phyloP scores from a whole-genome alignment of 1,139 yeast species.

The Saccharomyces hybrid region DNA sequence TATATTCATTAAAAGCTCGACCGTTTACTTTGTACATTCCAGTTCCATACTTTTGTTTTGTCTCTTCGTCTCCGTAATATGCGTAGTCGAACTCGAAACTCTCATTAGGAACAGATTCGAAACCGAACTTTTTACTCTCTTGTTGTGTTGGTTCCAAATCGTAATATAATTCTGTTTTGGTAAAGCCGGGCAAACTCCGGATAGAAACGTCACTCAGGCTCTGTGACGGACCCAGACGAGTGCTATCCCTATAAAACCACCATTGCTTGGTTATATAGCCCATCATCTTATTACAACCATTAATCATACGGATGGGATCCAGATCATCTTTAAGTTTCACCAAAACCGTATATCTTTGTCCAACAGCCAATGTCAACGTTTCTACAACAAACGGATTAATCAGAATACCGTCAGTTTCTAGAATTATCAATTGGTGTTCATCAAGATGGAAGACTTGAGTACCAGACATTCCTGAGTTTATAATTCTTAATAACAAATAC shows the following conservation, averaged over 20 bases:
- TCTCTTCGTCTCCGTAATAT: constrained; percentile 10
- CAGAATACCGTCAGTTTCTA: constrained; percentile 64
- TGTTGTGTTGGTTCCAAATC: constrained; percentile 15
- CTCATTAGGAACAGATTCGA: constrained; percentile 6
- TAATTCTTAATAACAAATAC: constrained; percentile 38
- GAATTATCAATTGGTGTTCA: constrained; percentile 44
- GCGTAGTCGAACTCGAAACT: constrained; percentile 19
- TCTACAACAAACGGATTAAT: constrained; percentile 49
- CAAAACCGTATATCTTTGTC: constrained; percentile 64
- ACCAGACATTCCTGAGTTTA: constrained; percentile 40
- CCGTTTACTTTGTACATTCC: constrained; percentile 23
- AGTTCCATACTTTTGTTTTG: constrained; percentile 13
- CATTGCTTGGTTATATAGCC: constrained; percentile 23
- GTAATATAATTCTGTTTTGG: constrained; percentile 17
- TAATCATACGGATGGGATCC: constrained; percentile 20
- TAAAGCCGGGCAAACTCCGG: constrained; percentile 18
- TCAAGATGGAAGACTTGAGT: constrained; percentile 41
- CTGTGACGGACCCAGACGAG: background rate
- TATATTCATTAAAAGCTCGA: constrained; percentile 20
- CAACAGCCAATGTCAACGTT: constrained; percentile 57
- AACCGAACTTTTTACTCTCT: background rate
- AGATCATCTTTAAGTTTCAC: constrained; percentile 37
- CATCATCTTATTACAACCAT: constrained; percentile 31
- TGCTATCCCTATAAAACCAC: constrained; percentile 12
- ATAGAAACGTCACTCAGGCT: constrained; percentile 6